Conservation (phyloP, 2,329 filamentous ascomycete genomes). For the Fusarium piperis region DNA sequence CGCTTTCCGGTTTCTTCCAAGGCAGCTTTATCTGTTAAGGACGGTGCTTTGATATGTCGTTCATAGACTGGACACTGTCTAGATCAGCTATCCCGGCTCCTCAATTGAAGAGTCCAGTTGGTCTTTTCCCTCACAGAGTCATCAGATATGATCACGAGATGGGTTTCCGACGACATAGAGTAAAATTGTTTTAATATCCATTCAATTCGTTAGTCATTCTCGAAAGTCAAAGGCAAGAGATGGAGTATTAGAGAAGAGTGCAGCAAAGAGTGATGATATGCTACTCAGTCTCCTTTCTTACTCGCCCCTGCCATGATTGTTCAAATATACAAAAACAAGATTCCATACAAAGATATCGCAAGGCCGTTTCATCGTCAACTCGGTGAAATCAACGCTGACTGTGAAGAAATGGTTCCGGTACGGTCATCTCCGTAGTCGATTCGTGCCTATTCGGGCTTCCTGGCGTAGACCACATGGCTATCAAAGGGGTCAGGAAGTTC, state of each 20-base stretch:
- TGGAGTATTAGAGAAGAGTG: background rate
- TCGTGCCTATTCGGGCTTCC: background rate
- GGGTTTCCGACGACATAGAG: background rate
- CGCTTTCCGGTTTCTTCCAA: too few species aligned
- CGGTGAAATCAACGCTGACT: background rate
- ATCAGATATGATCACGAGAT: background rate
- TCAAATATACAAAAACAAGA: background rate
- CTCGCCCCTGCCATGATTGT: background rate
- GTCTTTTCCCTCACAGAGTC: background rate
- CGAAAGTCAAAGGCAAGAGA: too few species aligned
- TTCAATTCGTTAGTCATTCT: background rate
- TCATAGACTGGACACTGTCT: background rate
- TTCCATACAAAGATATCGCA: background rate
- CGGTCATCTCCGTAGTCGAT: background rate
- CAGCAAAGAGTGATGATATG: background rate
- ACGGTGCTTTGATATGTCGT: too few species aligned
- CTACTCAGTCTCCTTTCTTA: background rate
- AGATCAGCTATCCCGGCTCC: background rate
- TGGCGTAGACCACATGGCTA: conserved; percentile 22
- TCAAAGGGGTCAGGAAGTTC: background rate
- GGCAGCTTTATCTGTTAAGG: too few species aligned
- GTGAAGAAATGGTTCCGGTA: background rate
- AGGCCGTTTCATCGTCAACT: background rate
- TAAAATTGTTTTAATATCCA: background rate
- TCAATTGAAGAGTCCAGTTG: background rate